Conservation (phyloP, 1,284 basidiomycete genomes). For the Malassezia nana region DNA sequence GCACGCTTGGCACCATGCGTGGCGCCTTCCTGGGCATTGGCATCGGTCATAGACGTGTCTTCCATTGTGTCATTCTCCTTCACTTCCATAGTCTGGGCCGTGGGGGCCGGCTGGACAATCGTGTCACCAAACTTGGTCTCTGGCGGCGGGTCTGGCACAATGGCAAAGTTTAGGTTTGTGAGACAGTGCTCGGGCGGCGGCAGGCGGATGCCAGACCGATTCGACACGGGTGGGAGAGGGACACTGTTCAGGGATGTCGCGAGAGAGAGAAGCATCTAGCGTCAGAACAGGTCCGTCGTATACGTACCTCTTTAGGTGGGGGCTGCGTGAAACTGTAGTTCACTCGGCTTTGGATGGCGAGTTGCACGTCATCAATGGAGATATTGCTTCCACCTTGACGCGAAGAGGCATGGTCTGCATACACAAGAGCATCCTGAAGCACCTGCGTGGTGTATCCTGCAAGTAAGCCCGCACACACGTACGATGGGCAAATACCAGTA, state of each 20-base stretch:
- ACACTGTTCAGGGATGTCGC: constrained; percentile 81
- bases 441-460: constrained; percentile 77
- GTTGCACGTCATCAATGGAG: constrained; percentile 77
- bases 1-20: constrained; percentile 32
- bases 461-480: constrained; percentile 19
- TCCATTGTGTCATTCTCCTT: background rate
- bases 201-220: constrained; percentile 83
- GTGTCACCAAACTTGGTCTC: constrained; percentile 8
- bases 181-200: constrained; percentile 73
- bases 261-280: constrained; percentile 73
- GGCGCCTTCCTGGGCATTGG: constrained; percentile 11
- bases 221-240: constrained; percentile 82
- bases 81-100: constrained; percentile 10
- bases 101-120: background rate
- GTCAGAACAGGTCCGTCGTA: constrained; percentile 3
- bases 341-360: constrained; percentile 83
- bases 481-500: constrained; percentile 88
- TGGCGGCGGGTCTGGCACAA: constrained; percentile 70
- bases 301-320: constrained; percentile 81
- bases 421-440: constrained; percentile 76
- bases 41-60: constrained; percentile 18
- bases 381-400: constrained; percentile 26
- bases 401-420: constrained; percentile 72
- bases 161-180: constrained; percentile 80
- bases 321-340: constrained; percentile 88